These are phyloP conservation scores for Candida lessepsii DNA, from an alignment of 805 yeast genomes.

Conservation along the genomic window DNA sequence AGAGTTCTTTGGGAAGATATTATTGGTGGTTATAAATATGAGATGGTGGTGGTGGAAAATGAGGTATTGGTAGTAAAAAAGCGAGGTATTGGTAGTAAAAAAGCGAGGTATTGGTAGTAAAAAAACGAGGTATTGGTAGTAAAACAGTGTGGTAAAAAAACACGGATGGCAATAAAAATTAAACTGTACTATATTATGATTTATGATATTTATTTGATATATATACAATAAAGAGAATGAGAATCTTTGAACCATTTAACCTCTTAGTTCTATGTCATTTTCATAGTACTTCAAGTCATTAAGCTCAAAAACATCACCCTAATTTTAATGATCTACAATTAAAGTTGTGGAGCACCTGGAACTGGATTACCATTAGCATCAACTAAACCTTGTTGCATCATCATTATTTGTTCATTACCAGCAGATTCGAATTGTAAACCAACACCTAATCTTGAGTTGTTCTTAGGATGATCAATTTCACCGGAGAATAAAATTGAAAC, in stretches of 20 bases:
- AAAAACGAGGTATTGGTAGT: too few species aligned
- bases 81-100: too few species aligned
- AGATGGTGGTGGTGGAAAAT: too few species aligned
- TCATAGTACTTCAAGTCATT: too few species aligned
- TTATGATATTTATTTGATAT: slow-evolving; percentile 11
- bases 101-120: too few species aligned
- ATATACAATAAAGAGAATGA: slow-evolving; percentile 9
- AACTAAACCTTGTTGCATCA: slow-evolving; percentile 84
- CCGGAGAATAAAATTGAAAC: slow-evolving; percentile 85
- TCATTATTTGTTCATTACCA: slow-evolving; percentile 87
- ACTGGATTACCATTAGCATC: slow-evolving; percentile 85
- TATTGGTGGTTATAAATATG: too few species aligned
- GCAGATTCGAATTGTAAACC: slow-evolving; percentile 96
- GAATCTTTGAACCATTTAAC: background rate
- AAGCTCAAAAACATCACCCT: too few species aligned
- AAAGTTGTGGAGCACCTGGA: slow-evolving; percentile 66
- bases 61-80: too few species aligned
- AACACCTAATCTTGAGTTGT: slow-evolving; percentile 79
- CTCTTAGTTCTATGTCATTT: background rate
- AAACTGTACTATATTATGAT: slow-evolving; percentile 2
- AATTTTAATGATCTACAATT: too few species aligned
- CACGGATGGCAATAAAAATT: too few species aligned
- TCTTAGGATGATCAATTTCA: slow-evolving; percentile 79
- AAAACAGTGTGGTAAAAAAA: too few species aligned
- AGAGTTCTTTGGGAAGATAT: too few species aligned